These are phyloP conservation scores for Rachicladosporium sp. DNA, from an alignment of 2,329 filamentous ascomycete species.

Conservation along the genomic window DNA sequence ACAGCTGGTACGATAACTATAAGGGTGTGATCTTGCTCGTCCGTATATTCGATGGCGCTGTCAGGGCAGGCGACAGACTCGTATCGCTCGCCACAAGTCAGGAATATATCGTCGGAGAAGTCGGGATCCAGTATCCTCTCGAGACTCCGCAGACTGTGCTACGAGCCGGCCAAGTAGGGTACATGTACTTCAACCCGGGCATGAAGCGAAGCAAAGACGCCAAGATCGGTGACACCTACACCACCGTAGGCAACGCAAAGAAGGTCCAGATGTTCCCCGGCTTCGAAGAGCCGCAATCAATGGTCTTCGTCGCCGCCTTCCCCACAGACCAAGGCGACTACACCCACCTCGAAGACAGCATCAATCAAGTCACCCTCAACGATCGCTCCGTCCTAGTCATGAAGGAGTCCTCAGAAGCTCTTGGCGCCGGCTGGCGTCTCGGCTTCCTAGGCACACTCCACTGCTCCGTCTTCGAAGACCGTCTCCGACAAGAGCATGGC, in stretches of 20 bases:
- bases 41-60: conserved; percentile 75
- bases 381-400: conserved; percentile 88
- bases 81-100: conserved; percentile 70
- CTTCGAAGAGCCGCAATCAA: conserved; percentile 93
- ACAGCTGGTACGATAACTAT: conserved; percentile 97
- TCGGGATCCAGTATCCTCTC: conserved; percentile 89
- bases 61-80: conserved; percentile 75
- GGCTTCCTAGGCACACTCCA: conserved; percentile 95
- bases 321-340: conserved; percentile 86
- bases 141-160: conserved; percentile 70
- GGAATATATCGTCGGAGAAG: conserved; percentile 88
- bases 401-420: conserved; percentile 86
- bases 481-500: conserved; percentile 84
- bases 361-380: conserved; percentile 85
- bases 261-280: conserved; percentile 71
- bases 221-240: conserved; percentile 92
- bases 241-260: conserved; percentile 63
- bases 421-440: conserved; percentile 86
- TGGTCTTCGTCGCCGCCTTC: conserved; percentile 97
- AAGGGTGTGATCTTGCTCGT: conserved; percentile 87
- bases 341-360: conserved; percentile 78
- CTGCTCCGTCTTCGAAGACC: conserved; percentile 98
- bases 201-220: conserved; percentile 97
- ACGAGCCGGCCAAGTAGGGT: conserved; percentile 87
- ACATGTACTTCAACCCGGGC: conserved; percentile 92